Base-by-base conservation (phyloP, 2,329 filamentous ascomycete genomes). In the Fusarium heterosporum region DNA sequence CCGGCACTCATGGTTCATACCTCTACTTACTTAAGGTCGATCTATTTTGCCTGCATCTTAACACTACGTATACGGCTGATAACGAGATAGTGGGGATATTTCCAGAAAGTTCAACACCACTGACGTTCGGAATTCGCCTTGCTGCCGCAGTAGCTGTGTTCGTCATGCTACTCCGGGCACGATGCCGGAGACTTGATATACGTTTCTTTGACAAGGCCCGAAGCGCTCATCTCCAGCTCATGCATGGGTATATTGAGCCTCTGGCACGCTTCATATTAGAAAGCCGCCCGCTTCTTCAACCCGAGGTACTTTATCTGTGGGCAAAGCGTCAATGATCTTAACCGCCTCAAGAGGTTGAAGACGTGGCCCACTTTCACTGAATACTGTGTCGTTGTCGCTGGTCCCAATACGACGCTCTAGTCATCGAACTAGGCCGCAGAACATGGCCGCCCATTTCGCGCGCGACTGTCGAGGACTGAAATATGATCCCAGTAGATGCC, bases 341-440 rank as follows among this genome's bases (percentile, higher is more conserved):
- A 65, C 70, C 69, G 71, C 71, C 69, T 71, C 71, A 67, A 69
- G 66, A 69, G 69, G 66, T 71, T 70, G 71, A 66, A 71, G 72
- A 72, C 71, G 68, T 73, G 71, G 70, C 69, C 70, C 71, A 69
- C 71, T 69, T 66, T 70, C 69, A 73, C 66, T 73, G 71, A 73
- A 68, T 71, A 73, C 66, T 73, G 71, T 73, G 70, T 72, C 68
- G 71, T 62, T 59, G 66, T 58, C 58, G 68, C 58, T 49, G 52
- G 59, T 64, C 61, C 71, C 68, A 61, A 61, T 61, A 61, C 69
- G 55, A 69, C 59, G 51, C 68, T 72, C 62, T 60, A 64, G 67
- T 53, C 55, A 55, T 57, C 39, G 55, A 28, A 45, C 64, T 68
- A 61, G 71, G 66, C 63, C 69, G 63, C 60, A 47, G 51, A 70